Conservation (phyloP, 2,329 filamentous ascomycete species). For the Diaporthe sp. region DNA sequence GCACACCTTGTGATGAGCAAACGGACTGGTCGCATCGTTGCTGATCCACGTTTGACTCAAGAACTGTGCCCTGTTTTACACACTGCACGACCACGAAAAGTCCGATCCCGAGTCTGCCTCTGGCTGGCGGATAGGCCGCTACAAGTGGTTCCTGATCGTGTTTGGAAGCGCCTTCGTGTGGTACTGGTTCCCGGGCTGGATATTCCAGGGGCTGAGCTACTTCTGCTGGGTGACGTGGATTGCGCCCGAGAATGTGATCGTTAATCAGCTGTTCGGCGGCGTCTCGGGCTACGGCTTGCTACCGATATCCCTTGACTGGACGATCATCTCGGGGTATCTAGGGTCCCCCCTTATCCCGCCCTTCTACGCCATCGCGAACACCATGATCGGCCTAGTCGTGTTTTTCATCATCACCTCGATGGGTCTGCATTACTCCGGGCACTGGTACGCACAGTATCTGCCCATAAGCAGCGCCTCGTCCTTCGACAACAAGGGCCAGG, state of each 20-base stretch:
- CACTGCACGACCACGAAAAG: conserved; percentile 60
- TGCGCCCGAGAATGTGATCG: conserved; percentile 59
- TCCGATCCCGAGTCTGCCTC: conserved; percentile 64
- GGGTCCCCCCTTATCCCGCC: conserved; percentile 65
- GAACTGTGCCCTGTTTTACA: conserved; percentile 66
- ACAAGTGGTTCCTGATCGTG: conserved; percentile 73
- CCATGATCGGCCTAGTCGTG: conserved; percentile 64
- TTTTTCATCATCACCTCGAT: conserved; percentile 72
- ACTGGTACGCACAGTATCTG: conserved; percentile 70
- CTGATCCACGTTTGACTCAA: background rate
- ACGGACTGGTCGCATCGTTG: no score
- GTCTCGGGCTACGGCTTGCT: conserved; percentile 54
- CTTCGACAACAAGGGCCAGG: conserved; percentile 73
- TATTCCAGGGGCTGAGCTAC: conserved; percentile 64
- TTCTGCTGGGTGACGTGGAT: conserved; percentile 63
- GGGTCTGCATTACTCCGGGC: conserved; percentile 70
- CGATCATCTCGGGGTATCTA: conserved; percentile 62
- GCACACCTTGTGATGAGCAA: background rate
- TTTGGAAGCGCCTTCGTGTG: conserved; percentile 66
- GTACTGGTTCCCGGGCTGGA: conserved; percentile 70
- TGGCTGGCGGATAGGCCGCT: conserved; percentile 76
- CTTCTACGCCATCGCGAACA: conserved; percentile 70
- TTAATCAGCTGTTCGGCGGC: conserved; percentile 64
- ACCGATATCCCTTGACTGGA: conserved; percentile 56
- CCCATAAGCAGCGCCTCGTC: conserved; percentile 72